phyloP scores from a whole-genome alignment of 2,329 filamentous ascomycete genomes.

The Chlorencoelia australis region DNA sequence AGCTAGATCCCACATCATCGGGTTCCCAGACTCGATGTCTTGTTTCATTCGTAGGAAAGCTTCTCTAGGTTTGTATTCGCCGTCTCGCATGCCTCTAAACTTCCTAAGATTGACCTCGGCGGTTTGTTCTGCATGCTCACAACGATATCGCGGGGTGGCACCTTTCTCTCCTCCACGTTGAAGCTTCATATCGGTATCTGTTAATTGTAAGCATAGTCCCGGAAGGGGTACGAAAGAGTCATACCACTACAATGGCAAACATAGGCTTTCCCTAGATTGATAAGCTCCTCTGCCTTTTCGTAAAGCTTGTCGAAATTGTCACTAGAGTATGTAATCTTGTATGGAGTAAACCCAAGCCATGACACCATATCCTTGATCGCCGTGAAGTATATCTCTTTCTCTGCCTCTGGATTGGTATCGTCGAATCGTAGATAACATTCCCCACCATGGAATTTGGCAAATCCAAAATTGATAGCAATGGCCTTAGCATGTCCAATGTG shows the following conservation, averaged over 20 bases:
- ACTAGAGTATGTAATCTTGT: conserved; percentile 73
- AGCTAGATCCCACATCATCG: conserved; percentile 92
- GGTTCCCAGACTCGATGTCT: conserved; percentile 72
- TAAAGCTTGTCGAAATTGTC: conserved; percentile 84
- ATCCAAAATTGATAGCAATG: conserved; percentile 93
- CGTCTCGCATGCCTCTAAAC: conserved; percentile 84
- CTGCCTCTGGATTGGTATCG: conserved; percentile 90
- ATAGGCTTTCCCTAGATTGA: conserved; percentile 61
- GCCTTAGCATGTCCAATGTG: conserved; percentile 94
- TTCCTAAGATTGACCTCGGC: conserved; percentile 69
- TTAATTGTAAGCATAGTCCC: conserved; percentile 19
- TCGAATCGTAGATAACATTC: conserved; percentile 69
- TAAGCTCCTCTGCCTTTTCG: conserved; percentile 77
- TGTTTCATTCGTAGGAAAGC: conserved; percentile 92
- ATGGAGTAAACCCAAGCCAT: conserved; percentile 74
- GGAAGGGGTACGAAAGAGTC: conserved; percentile 1
- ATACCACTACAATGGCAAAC: conserved; percentile 73
- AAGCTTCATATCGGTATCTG: conserved; percentile 69
- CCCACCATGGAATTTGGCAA: conserved; percentile 75
- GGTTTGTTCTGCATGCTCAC: conserved; percentile 65
- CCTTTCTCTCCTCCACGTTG: conserved; percentile 72
- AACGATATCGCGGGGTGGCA: conserved; percentile 64
- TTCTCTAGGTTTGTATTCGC: conserved; percentile 76
- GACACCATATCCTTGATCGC: conserved; percentile 81
- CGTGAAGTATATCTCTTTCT: conserved; percentile 80